phyloP scores from a whole-genome alignment of 164 flowering plant genomes.

The Warburgia ugandensis region DNA sequence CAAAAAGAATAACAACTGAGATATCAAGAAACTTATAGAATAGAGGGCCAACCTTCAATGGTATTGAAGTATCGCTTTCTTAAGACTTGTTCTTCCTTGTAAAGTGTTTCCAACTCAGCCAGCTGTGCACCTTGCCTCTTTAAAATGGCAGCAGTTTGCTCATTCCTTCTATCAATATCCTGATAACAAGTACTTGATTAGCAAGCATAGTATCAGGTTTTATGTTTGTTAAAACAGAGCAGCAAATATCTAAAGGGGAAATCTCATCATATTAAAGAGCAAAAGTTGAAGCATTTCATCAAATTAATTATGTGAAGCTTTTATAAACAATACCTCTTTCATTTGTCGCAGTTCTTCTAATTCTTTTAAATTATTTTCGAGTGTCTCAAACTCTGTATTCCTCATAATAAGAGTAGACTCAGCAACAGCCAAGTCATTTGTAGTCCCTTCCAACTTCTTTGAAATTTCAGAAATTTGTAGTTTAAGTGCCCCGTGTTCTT shows the following conservation, averaged over 20 bases:
- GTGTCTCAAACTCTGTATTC: constrained; percentile 39
- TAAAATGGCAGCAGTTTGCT: constrained; percentile 91
- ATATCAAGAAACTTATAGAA: not conserved
- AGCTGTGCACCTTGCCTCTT: constrained; percentile 91
- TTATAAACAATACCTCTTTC: constrained; percentile 80
- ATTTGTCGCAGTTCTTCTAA: constrained; percentile 87
- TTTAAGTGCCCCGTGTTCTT: constrained; percentile 49
- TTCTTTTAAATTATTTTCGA: constrained; percentile 70
- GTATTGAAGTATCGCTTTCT: constrained; percentile 89
- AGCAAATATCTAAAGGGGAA: no score
- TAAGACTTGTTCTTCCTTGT: constrained; percentile 85
- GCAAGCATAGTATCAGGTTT: no score
- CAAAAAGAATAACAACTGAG: no score
- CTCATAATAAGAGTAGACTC: constrained; percentile 44
- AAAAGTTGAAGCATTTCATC: no score
- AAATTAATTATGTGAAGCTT: no score
- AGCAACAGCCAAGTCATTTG: constrained; percentile 38
- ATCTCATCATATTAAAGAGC: no score
- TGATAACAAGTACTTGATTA: constrained; percentile 15
- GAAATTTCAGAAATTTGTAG: constrained; percentile 53
- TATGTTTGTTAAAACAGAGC: no score
- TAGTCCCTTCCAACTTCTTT: constrained; percentile 45
- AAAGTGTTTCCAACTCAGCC: constrained; percentile 78
- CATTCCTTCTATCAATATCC: constrained; percentile 98
- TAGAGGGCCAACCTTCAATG: constrained; percentile 67